Evolutionary conservation across 2,329 filamentous ascomycete species (phyloP).

Genomic region (Salinomyces thailandicus): DNA sequence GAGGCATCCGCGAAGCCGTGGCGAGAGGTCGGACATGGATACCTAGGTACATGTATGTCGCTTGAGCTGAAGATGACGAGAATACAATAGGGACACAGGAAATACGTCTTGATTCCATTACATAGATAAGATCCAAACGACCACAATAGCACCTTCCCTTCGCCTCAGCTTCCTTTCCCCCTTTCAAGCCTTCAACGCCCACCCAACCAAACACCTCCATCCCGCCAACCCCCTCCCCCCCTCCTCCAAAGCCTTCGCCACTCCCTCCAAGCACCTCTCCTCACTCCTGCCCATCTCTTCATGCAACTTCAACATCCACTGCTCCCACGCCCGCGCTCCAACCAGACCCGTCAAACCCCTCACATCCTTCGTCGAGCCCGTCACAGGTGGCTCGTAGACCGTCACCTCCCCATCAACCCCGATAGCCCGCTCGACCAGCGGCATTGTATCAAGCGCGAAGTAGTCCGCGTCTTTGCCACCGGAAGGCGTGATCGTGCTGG

Average conservation of each 20-base stretch:
- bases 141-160: background rate
- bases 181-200: slow-evolving; percentile 41
- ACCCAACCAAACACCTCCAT: slow-evolving; percentile 51
- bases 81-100: too few relatives aligned
- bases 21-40: too few relatives aligned
- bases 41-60: too few relatives aligned
- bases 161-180: background rate
- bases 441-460: slow-evolving; percentile 2
- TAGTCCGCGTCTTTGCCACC: slow-evolving; percentile 6
- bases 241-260: slow-evolving; percentile 50
- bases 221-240: slow-evolving; percentile 47
- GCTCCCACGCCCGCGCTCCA: slow-evolving; percentile 88
- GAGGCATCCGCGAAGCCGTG: too few relatives aligned
- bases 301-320: slow-evolving; percentile 83
- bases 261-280: slow-evolving; percentile 42
- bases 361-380: slow-evolving; percentile 27
- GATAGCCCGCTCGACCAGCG: slow-evolving; percentile 26
- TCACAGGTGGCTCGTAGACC: slow-evolving; percentile 23
- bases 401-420: slow-evolving; percentile 22
- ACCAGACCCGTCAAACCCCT: slow-evolving; percentile 61
- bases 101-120: too few relatives aligned
- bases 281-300: slow-evolving; percentile 67
- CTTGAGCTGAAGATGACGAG: too few relatives aligned
- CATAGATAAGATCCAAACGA: too few relatives aligned
- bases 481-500: slow-evolving; percentile 6